These are phyloP conservation scores for Lyophyllum decastes DNA, from an alignment of 768 basidiomycete species.

Conservation along the genomic window DNA sequence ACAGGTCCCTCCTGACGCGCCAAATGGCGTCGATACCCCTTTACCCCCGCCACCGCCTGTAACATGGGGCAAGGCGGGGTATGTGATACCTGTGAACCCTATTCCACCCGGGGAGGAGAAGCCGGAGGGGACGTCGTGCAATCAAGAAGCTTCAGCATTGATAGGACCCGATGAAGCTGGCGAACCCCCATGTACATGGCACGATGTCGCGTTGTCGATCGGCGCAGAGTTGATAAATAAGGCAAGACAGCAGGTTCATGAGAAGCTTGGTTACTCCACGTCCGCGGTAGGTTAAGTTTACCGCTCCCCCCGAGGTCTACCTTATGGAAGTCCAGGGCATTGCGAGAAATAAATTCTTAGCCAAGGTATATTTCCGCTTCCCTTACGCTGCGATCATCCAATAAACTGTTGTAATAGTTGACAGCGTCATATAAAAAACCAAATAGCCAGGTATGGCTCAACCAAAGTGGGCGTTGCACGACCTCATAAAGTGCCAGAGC, in stretches of 20 bases:
- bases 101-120: constrained; percentile 22
- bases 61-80: constrained; percentile 61
- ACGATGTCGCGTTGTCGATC: constrained; percentile 87
- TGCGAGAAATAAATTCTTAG: constrained; percentile 90
- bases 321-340: constrained; percentile 59
- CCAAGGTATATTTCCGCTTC: constrained; percentile 63
- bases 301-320: neutral
- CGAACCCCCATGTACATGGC: constrained; percentile 66
- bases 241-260: constrained; percentile 65
- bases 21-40: constrained; percentile 71
- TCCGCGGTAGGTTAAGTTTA: constrained; percentile 76
- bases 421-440: constrained; percentile 92
- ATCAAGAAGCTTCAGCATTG: neutral
- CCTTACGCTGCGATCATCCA: constrained; percentile 2
- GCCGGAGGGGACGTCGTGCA: constrained; percentile 6
- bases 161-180: constrained; percentile 20
- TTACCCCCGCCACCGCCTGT: constrained; percentile 73
- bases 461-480: neutral
- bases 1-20: constrained; percentile 65
- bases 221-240: constrained; percentile 86
- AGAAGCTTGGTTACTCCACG: constrained; percentile 86
- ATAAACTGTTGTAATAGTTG: constrained; percentile 48
- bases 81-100: constrained; percentile 58
- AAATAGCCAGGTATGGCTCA: constrained; percentile 65
- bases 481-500: constrained; percentile 48